Evolutionary conservation across 163 green algal species (phyloP), one percentile per base, ranked within the genome.

Genomic region (Scenedesmus sp.): DNA sequence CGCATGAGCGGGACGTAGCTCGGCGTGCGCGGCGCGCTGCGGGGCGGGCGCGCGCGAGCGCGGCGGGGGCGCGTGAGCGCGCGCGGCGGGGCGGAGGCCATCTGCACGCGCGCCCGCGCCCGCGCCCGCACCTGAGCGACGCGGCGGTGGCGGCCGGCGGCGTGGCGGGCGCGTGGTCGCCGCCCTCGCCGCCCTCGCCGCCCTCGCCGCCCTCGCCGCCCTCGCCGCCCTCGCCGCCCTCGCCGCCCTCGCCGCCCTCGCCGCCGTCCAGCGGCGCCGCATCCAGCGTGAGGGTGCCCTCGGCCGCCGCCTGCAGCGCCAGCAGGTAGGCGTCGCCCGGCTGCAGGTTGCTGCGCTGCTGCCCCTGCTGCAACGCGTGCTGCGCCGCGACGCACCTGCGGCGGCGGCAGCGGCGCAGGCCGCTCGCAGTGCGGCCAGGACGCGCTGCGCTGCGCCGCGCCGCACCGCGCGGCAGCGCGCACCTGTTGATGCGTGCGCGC

Each of bases 321-420:
- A 50, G 22, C 4, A 70, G 56, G 70, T 63, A 78, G 3, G 44
- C 44, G 57, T 78, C 70, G n/a, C 70, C 70, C 31, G 39, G 18
- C 42, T 67, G 54, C 42, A 78, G 22, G 57, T 67, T 78, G 47
- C 70, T 71, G 57, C 57, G 70, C 57, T 62, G 56, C 70, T 70
- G 56, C 34, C 57, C 34, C 57, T 67, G 70, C 70, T 62, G 70
- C 57, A 67, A 20, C 4, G 24, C 26, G 4, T 56, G 39, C 2
- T 11, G 36, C 11, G 18, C 36, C 33, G 70, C 57, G 3, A 22
- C 24, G n/a, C 24, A 48, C 70, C 56, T 78, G 57, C 18, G 14
- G 2, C 10, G 15, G 18, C 34, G 24, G 31, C 7, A 53, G 14
- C 26, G 48, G 29, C 14, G 36, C 63, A 57, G 33, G 13, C 22